phyloP scores from a whole-genome alignment of 345 rosid species.

The Rhizophora mangle region DNA sequence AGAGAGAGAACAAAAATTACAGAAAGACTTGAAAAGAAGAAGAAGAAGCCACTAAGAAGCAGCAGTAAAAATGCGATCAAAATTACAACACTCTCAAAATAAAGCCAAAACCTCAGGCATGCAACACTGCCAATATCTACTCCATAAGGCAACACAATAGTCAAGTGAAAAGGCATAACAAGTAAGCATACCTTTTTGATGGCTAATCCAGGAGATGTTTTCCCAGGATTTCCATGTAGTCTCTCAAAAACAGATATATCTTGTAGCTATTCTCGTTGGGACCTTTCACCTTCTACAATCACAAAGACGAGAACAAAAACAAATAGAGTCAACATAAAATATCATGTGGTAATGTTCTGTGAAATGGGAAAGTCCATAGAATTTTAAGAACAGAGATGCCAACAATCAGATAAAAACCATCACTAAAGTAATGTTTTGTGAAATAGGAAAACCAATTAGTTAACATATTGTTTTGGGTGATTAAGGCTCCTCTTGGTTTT shows the following conservation, averaged over 20 bases:
- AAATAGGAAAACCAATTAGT: too few species aligned
- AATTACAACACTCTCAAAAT: neutral
- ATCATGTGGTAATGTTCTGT: too few species aligned
- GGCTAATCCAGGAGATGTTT: conserved; percentile 64
- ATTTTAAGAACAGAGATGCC: too few species aligned
- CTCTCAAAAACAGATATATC: conserved; percentile 83
- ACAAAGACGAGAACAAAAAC: neutral
- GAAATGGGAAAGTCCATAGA: too few species aligned
- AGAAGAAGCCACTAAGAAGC: too few species aligned
- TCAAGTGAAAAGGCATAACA: neutral
- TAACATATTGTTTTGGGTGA: too few species aligned
- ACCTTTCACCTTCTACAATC: conserved; percentile 60
- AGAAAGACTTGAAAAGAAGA: too few species aligned
- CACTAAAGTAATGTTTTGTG: too few species aligned
- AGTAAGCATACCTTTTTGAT: conserved; percentile 64
- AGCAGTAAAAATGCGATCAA: neutral
- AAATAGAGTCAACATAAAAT: neutral
- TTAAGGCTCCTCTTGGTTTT: too few species aligned
- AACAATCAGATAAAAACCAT: too few species aligned
- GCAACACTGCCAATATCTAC: neutral
- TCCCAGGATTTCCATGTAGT: conserved; percentile 67
- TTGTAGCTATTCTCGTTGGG: conserved; percentile 65
- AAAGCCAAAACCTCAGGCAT: neutral
- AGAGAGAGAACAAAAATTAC: neutral
- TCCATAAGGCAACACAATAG: neutral